A percentile compares a stretch with the other conserved stretches of the same genome.
Evolutionary conservation across 2,329 filamentous ascomycete genomes (phyloP).

Genomic region (Allantophomopsis cytisporea): DNA sequence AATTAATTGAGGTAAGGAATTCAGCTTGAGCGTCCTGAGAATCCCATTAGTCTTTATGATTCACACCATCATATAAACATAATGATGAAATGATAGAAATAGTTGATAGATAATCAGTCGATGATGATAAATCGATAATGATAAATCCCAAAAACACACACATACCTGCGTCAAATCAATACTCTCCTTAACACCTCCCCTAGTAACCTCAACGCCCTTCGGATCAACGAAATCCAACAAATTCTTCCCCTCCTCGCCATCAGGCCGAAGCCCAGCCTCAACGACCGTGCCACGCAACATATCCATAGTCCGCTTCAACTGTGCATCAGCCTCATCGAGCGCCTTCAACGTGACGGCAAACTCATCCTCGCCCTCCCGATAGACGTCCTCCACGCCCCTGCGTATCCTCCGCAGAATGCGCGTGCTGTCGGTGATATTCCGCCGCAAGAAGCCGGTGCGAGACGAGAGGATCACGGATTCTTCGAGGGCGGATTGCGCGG

Average conservation of each 20-base stretch:
- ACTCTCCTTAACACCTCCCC: slow-evolving; percentile 52
- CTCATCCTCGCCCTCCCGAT: slow-evolving; percentile 42
- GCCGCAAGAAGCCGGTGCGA: slow-evolving; percentile 52
- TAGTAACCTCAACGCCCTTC: slow-evolving; percentile 49
- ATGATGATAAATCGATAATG: too few relatives aligned
- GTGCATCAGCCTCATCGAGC: slow-evolving; percentile 52
- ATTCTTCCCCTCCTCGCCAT: slow-evolving; percentile 42
- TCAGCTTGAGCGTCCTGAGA: slow-evolving; percentile 48
- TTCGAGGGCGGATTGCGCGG: slow-evolving; percentile 63
- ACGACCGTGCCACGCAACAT: slow-evolving; percentile 51
- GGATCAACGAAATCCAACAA: slow-evolving; percentile 70
- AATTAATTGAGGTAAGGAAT: slow-evolving; percentile 54
- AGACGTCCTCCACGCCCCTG: slow-evolving; percentile 36
- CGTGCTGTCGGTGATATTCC: slow-evolving; percentile 43
- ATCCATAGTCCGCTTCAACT: slow-evolving; percentile 52
- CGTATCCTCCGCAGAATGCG: slow-evolving; percentile 36
- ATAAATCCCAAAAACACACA: not conserved
- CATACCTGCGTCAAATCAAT: slow-evolving; percentile 56
- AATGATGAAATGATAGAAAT: slow-evolving; percentile 3
- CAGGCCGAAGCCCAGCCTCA: slow-evolving; percentile 46
- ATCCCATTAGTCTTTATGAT: slow-evolving; percentile 4
- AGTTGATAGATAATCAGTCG: too few relatives aligned
- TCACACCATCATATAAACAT: too few relatives aligned
- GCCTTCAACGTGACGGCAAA: slow-evolving; percentile 44
- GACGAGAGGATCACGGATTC: slow-evolving; percentile 63